Percentiles rank a stretch among this genome's conserved stretches.
Conservation (phyloP, 177 flowering plant species). For the Vitis hybrid region DNA sequence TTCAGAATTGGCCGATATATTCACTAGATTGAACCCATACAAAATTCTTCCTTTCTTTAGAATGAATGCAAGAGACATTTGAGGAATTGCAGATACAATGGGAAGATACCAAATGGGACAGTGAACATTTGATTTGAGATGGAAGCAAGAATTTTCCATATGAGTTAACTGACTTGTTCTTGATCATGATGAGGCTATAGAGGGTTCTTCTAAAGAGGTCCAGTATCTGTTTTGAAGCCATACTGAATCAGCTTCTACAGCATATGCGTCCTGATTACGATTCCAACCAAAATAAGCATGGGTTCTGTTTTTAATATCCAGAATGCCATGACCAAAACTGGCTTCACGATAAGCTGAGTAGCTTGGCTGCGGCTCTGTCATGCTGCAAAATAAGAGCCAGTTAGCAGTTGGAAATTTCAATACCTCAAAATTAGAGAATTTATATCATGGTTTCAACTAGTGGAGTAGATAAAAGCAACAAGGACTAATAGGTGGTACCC, state of each 20-base stretch:
- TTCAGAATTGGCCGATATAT: no score
- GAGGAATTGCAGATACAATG: no score
- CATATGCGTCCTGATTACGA: conserved; percentile 73
- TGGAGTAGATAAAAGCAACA: no score
- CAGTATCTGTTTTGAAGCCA: conserved; percentile 69
- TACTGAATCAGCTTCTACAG: conserved; percentile 63
- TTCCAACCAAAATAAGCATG: conserved; percentile 83
- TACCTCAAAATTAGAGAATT: no score
- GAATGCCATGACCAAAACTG: conserved; percentile 77
- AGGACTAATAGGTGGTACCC: conserved; percentile 20
- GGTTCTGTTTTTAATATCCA: conserved; percentile 82
- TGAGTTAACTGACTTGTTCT: background rate
- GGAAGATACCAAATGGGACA: no score
- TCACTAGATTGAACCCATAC: no score
- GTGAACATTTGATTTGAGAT: no score
- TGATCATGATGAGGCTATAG: conserved; percentile 18
- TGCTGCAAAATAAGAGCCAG: conserved; percentile 36
- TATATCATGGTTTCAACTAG: no score
- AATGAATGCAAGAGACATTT: no score
- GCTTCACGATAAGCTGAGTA: conserved; percentile 85
- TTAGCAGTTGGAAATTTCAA: no score
- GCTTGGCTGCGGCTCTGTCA: conserved; percentile 81
- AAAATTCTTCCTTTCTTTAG: no score
- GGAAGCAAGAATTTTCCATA: no score
- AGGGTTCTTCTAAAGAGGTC: conserved; percentile 28